phyloP scores from a whole-genome alignment of 2,329 filamentous ascomycete genomes.

The Celoporthe dispersa region DNA sequence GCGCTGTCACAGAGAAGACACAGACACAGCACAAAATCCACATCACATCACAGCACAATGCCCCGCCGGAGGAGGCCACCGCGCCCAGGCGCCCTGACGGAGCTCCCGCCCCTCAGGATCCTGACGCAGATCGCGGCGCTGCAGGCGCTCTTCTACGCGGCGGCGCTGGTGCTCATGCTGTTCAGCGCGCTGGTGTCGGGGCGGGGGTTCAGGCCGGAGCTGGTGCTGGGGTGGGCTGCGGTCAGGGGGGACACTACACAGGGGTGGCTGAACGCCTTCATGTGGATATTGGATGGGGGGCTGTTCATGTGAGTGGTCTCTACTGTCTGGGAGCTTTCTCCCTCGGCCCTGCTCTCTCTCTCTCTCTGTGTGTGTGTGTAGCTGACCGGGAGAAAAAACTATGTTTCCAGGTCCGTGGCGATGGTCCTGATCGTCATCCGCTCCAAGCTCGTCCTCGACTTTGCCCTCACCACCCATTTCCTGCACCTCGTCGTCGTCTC shows the following conservation, averaged over 20 bases:
- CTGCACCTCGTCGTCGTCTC: conserved; percentile 53
- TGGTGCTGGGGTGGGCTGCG: conserved; percentile 63
- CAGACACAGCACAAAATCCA: background rate
- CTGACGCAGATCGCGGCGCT: conserved; percentile 62
- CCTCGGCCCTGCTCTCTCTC: background rate
- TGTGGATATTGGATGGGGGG: conserved; percentile 61
- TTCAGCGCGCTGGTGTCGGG: conserved; percentile 65
- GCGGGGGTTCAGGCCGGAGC: conserved; percentile 54
- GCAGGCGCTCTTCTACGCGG: conserved; percentile 60
- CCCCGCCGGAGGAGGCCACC: conserved; percentile 61
- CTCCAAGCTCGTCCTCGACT: conserved; percentile 93
- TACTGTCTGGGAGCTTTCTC: background rate
- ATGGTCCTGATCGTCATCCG: conserved; percentile 84
- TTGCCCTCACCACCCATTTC: conserved; percentile 75
- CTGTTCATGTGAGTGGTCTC: conserved; percentile 50
- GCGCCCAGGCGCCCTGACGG: conserved; percentile 62
- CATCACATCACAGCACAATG: conserved; percentile 42
- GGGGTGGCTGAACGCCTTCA: conserved; percentile 62
- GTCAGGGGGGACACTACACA: conserved; percentile 65
- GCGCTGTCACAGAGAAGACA: background rate
- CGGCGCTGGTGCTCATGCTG: conserved; percentile 56
- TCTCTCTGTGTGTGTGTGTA: background rate
- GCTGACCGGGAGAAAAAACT: background rate
- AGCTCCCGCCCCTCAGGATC: conserved; percentile 65
- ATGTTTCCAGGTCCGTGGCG: conserved; percentile 69